These are phyloP conservation scores for Ephemerocybe angulata DNA, from an alignment of 768 basidiomycete species.

Conservation along the genomic window DNA sequence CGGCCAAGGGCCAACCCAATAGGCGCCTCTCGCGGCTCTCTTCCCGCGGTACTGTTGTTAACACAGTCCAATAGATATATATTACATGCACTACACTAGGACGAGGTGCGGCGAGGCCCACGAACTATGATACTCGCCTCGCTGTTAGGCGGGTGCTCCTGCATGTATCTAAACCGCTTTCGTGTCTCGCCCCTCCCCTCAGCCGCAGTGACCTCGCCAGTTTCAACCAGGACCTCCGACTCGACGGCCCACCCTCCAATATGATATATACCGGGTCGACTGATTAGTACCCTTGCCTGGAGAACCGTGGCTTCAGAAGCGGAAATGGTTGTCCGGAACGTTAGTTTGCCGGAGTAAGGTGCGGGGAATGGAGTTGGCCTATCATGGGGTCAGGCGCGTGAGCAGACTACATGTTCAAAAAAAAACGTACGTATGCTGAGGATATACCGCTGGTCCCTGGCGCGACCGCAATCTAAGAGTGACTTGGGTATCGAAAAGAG, in stretches of 20 bases:
- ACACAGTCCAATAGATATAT: too few relatives aligned
- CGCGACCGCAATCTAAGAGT: conserved; percentile 44
- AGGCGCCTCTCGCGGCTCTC: conserved; percentile 9
- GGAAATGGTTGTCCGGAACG: conserved; percentile 54
- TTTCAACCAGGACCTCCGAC: conserved; percentile 31
- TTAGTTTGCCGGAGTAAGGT: conserved; percentile 62
- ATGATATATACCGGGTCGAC: conserved; percentile 60
- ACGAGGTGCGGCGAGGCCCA: conserved; percentile 18
- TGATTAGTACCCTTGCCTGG: conserved; percentile 53
- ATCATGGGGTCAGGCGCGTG: conserved; percentile 2
- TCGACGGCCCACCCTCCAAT: conserved; percentile 69
- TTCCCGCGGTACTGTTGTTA: not conserved
- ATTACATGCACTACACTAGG: conserved; percentile 9
- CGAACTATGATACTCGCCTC: conserved; percentile 32
- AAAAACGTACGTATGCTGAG: not conserved
- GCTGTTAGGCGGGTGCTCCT: conserved; percentile 24
- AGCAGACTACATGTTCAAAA: not conserved
- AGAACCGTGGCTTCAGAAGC: conserved; percentile 46
- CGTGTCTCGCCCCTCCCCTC: conserved; percentile 5
- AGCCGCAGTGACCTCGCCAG: not conserved
- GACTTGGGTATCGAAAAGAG: conserved; percentile 56
- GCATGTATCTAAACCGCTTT: conserved; percentile 32
- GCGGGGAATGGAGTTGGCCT: conserved; percentile 49
- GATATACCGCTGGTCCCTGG: conserved; percentile 3
- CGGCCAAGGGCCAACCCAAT: conserved; percentile 23